Evolutionary conservation across 768 basidiomycete species (phyloP), one percentile per base, ranked within the genome.

Genomic region (Lentinula edodes): DNA sequence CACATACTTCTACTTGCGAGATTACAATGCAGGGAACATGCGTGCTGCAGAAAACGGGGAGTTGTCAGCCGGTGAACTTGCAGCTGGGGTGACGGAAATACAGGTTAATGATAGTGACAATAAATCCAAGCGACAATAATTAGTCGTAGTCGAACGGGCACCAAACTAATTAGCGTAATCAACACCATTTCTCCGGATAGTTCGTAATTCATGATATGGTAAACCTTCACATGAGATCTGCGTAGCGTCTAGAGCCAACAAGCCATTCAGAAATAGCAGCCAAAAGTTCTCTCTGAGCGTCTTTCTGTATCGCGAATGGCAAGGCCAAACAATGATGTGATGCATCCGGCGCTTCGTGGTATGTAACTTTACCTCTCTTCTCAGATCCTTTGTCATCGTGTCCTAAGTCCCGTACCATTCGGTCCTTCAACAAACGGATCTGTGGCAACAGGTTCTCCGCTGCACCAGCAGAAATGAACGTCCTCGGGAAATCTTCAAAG

Each of bases 1-100:
- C 0, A 73, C 77, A 5, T 88, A 88, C 68, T 84, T 87, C 73
- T 85, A 86, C 66, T 80, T 89, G 5, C 67, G 68, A 36, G 85
- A 88, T 66, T 81, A 80, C 71, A 63, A 72, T 45, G 70, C 70
- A 5, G 76, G 68, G 28, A 76, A 75, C 13, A 64, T 84, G 46
- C 70, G 72, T 18, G 62, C 66, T 3, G 76, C 74, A 2, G 84
- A 86, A 64, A 69, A 69, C 4, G 77, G 75, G 0, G 69, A 73
- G 43, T 35, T 28, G 36, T 48, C 34, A 18, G 38, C 8, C 4
- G 57, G 5, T 48, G 32, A 46, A 58, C 28, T 2, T 28, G 36
- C 43, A n/a, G 3, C 9, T 50, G 58, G 50, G 34, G 43, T 56
- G 12, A 58, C 10, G 56, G 56, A 58, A 15, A 42, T 41, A 9